These are phyloP conservation scores for Solanum paucissectum DNA, from an alignment of 257 asterid genomes.

Conservation along the genomic window DNA sequence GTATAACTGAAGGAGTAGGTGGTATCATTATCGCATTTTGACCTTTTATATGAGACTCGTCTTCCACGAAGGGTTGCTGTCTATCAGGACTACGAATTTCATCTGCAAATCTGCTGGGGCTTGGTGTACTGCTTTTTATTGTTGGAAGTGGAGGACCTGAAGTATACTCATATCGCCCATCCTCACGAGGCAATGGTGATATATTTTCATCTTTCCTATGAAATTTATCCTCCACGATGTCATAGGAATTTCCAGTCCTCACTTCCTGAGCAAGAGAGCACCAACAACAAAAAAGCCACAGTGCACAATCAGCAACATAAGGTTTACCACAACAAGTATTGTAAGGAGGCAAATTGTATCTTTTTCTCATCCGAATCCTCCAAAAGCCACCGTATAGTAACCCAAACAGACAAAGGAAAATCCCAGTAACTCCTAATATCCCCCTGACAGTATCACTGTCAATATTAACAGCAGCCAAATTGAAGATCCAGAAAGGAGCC, in stretches of 20 bases:
- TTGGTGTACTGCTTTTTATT: constrained; percentile 17
- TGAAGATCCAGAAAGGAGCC: constrained; percentile 87
- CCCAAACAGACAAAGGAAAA: constrained; percentile 72
- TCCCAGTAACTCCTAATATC: constrained; percentile 54
- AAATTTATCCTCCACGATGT: constrained; percentile 58
- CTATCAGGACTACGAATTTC: constrained; percentile 30
- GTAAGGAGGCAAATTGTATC: constrained; percentile 60
- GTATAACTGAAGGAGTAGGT: constrained; percentile 31
- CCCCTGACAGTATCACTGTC: constrained; percentile 50
- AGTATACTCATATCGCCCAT: constrained; percentile 31
- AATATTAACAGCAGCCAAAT: constrained; percentile 64
- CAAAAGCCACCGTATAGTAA: constrained; percentile 86
- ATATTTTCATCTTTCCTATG: constrained; percentile 22
- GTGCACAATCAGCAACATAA: constrained; percentile 51
- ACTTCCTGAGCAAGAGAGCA: constrained; percentile 85
- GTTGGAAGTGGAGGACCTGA: constrained; percentile 15
- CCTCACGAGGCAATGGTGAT: constrained; percentile 54
- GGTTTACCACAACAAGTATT: constrained; percentile 54
- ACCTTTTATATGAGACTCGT: constrained; percentile 13
- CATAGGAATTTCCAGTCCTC: constrained; percentile 69
- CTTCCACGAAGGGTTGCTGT: constrained; percentile 21
- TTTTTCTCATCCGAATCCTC: constrained; percentile 87
- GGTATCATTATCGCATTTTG: constrained; percentile 35
- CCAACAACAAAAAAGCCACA: constrained; percentile 88
- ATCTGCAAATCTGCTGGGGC: constrained; percentile 29